Evolutionary conservation across 2,329 filamentous ascomycete genomes (phyloP), one percentile per base, ranked within the genome.

Genomic region (Clarireedia sp.): DNA sequence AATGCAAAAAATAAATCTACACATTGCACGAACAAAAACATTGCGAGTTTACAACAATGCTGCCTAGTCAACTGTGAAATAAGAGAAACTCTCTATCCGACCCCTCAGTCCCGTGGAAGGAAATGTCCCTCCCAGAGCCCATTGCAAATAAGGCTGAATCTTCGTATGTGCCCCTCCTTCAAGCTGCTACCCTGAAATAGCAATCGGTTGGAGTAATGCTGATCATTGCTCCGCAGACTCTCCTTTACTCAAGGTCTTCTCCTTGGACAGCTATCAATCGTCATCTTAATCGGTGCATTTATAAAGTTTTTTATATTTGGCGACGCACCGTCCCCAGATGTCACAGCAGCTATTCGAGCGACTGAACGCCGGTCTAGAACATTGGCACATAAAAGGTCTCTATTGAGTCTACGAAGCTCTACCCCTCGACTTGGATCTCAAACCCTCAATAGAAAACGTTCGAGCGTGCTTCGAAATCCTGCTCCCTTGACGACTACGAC

Each of bases 301-400:
- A 97, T 99, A 72, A 96, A 96, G 70, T 99, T 96, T 81, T 99
- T 99, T 80, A 97, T 99, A 68, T 97, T 99, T 69, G 94, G 94
- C 64, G 94, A 97, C 68, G 84, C 90, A 5, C 90, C 90, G 0
- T 90, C 88, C 1, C 79, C 90, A 59, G 90, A 95, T 60, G 83
- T 86, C 54, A 89, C 87, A 19, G 89, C 90, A 12, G 79, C 89
- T 7, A 75, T 87, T 44, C 83, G 87, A 62, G 89, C 87, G 56
- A 85, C 86, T 10, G 85, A 90, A 63, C 82, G 89, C 24, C 82
- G 85, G 57, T 83, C 86, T 51, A 78, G 86, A 60, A 88, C 87
- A 1, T 76, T 90, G 54, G 83, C 86, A 23, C 89, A 96, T 72
- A 84, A 85, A 69, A 82, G 86, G 58, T 88, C 87, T 16, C 78